These are phyloP conservation scores for Exophiala alcalophila DNA, from an alignment of 2,329 filamentous ascomycete species.

Conservation along the genomic window DNA sequence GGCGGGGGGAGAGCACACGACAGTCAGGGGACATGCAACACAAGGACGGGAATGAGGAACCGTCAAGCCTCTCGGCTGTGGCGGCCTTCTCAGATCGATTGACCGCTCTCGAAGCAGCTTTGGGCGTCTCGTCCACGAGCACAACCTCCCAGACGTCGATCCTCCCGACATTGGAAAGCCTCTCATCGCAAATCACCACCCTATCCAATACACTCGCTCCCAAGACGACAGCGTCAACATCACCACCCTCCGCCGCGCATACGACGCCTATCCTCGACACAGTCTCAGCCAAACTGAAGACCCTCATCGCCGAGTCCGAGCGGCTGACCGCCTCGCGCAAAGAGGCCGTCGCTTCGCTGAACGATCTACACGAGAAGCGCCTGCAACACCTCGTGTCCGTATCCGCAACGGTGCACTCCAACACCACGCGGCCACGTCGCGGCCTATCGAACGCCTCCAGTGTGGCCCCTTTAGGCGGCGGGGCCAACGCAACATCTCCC, in stretches of 20 bases:
- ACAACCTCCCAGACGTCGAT: conserved; percentile 54
- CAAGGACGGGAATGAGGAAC: conserved; percentile 31
- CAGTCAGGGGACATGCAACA: background rate
- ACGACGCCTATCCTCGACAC: conserved; percentile 45
- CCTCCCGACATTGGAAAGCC: conserved; percentile 73
- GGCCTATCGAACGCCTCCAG: conserved; percentile 40
- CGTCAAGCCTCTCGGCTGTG: conserved; percentile 66
- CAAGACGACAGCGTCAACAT: conserved; percentile 28
- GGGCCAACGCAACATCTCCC: conserved; percentile 49
- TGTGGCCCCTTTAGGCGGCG: conserved; percentile 28
- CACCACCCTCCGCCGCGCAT: conserved; percentile 27
- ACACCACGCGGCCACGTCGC: conserved; percentile 20
- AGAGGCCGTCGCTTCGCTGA: conserved; percentile 43
- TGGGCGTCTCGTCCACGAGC: conserved; percentile 72
- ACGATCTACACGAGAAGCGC: conserved; percentile 42
- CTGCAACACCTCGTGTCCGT: conserved; percentile 35
- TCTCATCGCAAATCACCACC: conserved; percentile 76
- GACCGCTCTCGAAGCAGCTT: conserved; percentile 70
- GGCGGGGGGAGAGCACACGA: background rate
- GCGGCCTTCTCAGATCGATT: conserved; percentile 86
- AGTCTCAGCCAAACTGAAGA: conserved; percentile 43
- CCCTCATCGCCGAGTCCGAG: conserved; percentile 46
- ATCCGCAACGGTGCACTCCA: conserved; percentile 14
- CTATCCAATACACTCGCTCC: conserved; percentile 54
- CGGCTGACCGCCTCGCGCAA: conserved; percentile 43